Evolutionary conservation across 768 basidiomycete species (phyloP).

Genomic region (Trametes cingulata): DNA sequence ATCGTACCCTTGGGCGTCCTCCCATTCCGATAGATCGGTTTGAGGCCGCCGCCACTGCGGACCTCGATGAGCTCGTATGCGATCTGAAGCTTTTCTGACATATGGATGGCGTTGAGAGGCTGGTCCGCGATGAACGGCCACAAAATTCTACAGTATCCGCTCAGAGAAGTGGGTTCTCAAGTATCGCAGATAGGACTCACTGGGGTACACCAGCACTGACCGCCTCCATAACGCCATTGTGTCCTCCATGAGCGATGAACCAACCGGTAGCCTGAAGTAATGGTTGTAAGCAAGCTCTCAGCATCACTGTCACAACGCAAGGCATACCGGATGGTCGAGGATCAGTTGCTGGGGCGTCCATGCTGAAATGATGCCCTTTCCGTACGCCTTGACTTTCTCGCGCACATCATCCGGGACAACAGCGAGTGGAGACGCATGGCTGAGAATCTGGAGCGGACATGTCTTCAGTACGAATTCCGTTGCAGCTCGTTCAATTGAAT

Average conservation of each 20-base stretch:
- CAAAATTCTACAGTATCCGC: neutral
- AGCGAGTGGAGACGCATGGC: slow-evolving; percentile 16
- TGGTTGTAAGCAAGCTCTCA: neutral
- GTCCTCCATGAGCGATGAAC: slow-evolving; percentile 13
- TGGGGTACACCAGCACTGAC: slow-evolving; percentile 8
- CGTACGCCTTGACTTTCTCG: slow-evolving; percentile 2
- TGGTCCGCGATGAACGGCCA: slow-evolving; percentile 13
- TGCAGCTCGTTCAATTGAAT: neutral
- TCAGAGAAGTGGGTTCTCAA: neutral
- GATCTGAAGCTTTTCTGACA: neutral
- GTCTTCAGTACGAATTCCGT: neutral
- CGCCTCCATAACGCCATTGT: slow-evolving; percentile 7
- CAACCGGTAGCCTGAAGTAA: slow-evolving; percentile 2
- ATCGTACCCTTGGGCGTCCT: slow-evolving; percentile 15
- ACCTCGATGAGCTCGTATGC: slow-evolving; percentile 9
- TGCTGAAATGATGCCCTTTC: neutral
- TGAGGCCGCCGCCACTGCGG: slow-evolving; percentile 14
- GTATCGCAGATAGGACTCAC: neutral
- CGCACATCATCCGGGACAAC: slow-evolving; percentile 9
- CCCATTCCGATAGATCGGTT: slow-evolving; percentile 19
- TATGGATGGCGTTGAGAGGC: slow-evolving; percentile 9
- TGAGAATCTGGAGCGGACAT: slow-evolving; percentile 3
- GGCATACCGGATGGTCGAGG: slow-evolving; percentile 3
- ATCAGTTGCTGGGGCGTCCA: slow-evolving; percentile 12
- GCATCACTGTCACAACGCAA: neutral